Evolutionary conservation across 2,329 filamentous ascomycete species (phyloP).

Genomic region (Daldinia eschscholtzii): DNA sequence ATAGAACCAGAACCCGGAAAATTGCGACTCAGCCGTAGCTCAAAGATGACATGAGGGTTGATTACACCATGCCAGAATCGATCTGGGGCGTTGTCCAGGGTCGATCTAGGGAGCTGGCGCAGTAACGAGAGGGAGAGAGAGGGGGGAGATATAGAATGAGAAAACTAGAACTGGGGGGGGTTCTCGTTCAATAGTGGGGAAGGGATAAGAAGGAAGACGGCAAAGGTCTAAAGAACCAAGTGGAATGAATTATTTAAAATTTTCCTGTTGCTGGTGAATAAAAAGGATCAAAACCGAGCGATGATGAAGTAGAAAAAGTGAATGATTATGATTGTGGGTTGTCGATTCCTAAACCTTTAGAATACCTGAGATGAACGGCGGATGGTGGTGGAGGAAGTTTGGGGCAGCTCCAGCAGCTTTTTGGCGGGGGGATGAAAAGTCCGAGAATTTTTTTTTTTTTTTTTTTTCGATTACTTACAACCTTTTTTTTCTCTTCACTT

Average conservation of each 20-base stretch:
- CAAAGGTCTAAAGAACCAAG: background rate
- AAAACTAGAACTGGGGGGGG: no score
- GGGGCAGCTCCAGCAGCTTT: slow-evolving; percentile 38
- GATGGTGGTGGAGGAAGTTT: slow-evolving; percentile 44
- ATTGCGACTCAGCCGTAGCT: slow-evolving; percentile 50
- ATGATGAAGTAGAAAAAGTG: background rate
- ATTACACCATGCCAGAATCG: slow-evolving; percentile 46
- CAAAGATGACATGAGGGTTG: slow-evolving; percentile 45
- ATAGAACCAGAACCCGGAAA: slow-evolving; percentile 43
- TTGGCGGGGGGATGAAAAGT: slow-evolving; percentile 37
- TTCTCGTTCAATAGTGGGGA: slow-evolving; percentile 4
- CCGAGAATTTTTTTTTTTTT: slow-evolving; percentile 39
- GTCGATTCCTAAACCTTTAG: slow-evolving; percentile 14
- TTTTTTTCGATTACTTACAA: background rate
- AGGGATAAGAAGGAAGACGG: background rate
- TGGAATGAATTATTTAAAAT: background rate
- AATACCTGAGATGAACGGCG: slow-evolving; percentile 16
- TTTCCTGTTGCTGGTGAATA: background rate
- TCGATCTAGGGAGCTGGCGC: slow-evolving; percentile 4
- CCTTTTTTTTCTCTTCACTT: slow-evolving; percentile 21
- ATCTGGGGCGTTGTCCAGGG: slow-evolving; percentile 17
- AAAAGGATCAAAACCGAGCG: background rate
- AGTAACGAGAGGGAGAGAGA: background rate
- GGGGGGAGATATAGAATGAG: slow-evolving; percentile 12
- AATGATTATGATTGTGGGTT: slow-evolving; percentile 15